These are phyloP conservation scores for Fusarium sp. DNA, from an alignment of 2,329 filamentous ascomycete species.

Conservation along the genomic window DNA sequence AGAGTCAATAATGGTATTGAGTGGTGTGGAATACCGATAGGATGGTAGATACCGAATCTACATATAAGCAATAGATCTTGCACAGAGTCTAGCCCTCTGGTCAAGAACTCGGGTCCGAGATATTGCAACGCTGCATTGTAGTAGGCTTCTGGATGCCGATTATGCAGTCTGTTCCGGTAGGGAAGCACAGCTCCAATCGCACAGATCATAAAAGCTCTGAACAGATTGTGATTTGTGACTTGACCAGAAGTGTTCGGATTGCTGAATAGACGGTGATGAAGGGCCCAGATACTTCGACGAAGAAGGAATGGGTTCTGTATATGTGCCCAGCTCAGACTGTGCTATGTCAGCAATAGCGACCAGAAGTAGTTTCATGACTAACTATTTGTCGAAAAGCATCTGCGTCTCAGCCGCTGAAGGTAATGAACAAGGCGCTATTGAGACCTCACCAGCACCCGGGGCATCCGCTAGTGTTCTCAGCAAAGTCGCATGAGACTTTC, in stretches of 20 bases:
- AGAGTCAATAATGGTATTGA: no score
- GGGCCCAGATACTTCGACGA: slow-evolving; percentile 15
- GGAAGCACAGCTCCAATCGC: slow-evolving; percentile 22
- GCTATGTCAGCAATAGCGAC: no score
- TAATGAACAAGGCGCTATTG: slow-evolving; percentile 1
- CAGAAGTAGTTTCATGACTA: no score
- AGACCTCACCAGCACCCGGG: background rate
- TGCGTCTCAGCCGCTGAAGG: slow-evolving; percentile 4
- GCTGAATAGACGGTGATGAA: slow-evolving; percentile 13
- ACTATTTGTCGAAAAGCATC: slow-evolving; percentile 25
- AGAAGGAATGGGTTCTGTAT: slow-evolving; percentile 22
- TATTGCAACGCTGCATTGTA: slow-evolving; percentile 26
- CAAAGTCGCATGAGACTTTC: slow-evolving; percentile 17
- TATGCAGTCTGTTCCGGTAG: slow-evolving; percentile 15
- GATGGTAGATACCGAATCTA: slow-evolving; percentile 41
- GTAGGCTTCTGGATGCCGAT: slow-evolving; percentile 30
- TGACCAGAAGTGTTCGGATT: accelerated
- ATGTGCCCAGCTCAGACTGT: slow-evolving; percentile 26
- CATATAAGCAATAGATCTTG: slow-evolving; percentile 36
- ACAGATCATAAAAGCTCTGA: slow-evolving; percentile 37
- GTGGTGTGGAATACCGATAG: slow-evolving; percentile 8
- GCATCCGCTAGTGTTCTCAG: slow-evolving; percentile 16
- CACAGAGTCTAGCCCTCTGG: slow-evolving; percentile 25
- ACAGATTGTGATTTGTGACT: background rate
- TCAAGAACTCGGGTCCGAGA: slow-evolving; percentile 1